phyloP scores from a whole-genome alignment of 1,284 basidiomycete genomes.

The Heterobasidion irregulare region DNA sequence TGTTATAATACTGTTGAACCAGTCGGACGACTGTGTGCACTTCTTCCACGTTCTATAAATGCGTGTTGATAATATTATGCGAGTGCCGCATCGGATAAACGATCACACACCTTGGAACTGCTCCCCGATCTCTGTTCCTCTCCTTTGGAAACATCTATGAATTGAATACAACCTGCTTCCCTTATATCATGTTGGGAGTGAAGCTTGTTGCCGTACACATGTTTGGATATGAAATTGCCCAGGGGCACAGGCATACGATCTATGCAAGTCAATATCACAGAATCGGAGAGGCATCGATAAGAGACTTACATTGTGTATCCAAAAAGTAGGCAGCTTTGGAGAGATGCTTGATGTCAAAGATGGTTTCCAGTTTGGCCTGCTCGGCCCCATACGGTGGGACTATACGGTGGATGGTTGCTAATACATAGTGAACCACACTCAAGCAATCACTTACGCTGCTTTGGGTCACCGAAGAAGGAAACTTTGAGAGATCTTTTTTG shows the following conservation, averaged over 20 bases:
- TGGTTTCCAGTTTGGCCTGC: slow-evolving; percentile 28
- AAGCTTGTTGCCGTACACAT: slow-evolving; percentile 31
- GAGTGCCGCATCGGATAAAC: neutral
- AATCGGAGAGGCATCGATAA: neutral
- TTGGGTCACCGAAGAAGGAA: slow-evolving; percentile 38
- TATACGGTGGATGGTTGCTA: slow-evolving; percentile 11
- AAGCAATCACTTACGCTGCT: slow-evolving; percentile 26
- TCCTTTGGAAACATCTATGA: slow-evolving; percentile 34
- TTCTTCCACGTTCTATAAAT: slow-evolving; percentile 33
- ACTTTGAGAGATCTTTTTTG: slow-evolving; percentile 23
- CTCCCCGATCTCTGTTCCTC: slow-evolving; percentile 25
- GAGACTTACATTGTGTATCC: slow-evolving; percentile 33
- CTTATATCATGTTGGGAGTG: slow-evolving; percentile 25
- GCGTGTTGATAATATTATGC: neutral
- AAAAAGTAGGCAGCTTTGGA: slow-evolving; percentile 25
- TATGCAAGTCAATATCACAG: slow-evolving; percentile 13
- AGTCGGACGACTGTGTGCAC: slow-evolving; percentile 28
- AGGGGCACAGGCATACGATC: slow-evolving; percentile 42
- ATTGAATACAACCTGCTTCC: slow-evolving; percentile 21
- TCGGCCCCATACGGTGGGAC: slow-evolving; percentile 42
- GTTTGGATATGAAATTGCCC: slow-evolving; percentile 36
- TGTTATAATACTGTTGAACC: slow-evolving; percentile 26
- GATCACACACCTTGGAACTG: slow-evolving; percentile 33
- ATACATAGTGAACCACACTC: neutral
- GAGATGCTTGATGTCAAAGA: slow-evolving; percentile 40